Evolutionary conservation across 257 asterid genomes (phyloP).

Genomic region (Striga asiatica): DNA sequence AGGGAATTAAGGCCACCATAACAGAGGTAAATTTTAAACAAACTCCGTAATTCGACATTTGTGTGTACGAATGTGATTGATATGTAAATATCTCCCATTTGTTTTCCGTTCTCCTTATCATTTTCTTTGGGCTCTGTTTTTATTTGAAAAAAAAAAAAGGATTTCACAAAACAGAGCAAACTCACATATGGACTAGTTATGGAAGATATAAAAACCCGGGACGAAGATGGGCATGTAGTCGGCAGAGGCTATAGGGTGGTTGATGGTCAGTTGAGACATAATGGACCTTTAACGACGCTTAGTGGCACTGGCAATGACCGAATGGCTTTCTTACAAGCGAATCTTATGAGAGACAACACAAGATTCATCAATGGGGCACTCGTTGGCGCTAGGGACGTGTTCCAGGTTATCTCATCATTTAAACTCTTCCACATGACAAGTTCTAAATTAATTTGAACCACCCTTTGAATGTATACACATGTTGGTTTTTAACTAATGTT

Average conservation of each 20-base stretch:
- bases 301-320: conserved; percentile 81
- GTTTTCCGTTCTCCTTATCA: background rate
- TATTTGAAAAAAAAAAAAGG: no score
- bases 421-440: no score
- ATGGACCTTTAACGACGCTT: conserved; percentile 90
- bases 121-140: conserved; percentile 17
- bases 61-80: background rate
- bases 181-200: conserved; percentile 71
- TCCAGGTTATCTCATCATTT: conserved; percentile 37
- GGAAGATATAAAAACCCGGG: conserved; percentile 85
- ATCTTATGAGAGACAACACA: conserved; percentile 75
- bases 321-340: conserved; percentile 69
- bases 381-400: conserved; percentile 75
- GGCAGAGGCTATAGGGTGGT: conserved; percentile 59
- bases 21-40: conserved; percentile 67
- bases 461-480: background rate
- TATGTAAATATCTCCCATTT: background rate
- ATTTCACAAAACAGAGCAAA: conserved; percentile 73
- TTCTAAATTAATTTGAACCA: no score
- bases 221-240: conserved; percentile 64
- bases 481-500: background rate
- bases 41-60: conserved; percentile 8
- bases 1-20: conserved; percentile 66
- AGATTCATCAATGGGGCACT: conserved; percentile 64
- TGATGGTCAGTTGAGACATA: conserved; percentile 56